These are phyloP conservation scores for Cladophialophora immunda DNA, from an alignment of 2,329 filamentous ascomycete genomes.

Conservation along the genomic window DNA sequence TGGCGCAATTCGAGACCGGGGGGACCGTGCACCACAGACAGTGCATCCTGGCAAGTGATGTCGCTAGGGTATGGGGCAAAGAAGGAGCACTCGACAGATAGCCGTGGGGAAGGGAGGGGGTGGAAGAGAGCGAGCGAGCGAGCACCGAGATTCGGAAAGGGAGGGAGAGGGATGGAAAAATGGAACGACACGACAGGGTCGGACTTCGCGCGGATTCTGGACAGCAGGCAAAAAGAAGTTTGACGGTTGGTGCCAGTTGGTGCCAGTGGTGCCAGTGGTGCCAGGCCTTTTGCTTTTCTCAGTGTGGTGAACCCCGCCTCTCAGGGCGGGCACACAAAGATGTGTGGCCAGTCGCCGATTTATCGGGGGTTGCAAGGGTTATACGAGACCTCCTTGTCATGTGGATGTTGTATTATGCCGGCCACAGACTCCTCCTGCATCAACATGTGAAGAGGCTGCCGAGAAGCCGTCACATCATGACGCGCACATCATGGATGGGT, in stretches of 20 bases:
- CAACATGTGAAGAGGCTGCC: slow-evolving; percentile 5
- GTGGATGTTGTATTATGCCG: slow-evolving; percentile 1
- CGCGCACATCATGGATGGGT: not conserved
- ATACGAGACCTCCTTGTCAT: slow-evolving; percentile 6
- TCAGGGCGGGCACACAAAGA: slow-evolving; percentile 21
- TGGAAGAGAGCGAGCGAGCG: slow-evolving; percentile 14
- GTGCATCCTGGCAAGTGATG: slow-evolving; percentile 14
- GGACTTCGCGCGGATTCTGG: slow-evolving; percentile 18
- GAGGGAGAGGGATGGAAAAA: slow-evolving; percentile 9
- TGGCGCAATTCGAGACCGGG: slow-evolving; percentile 24
- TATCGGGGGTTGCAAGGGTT: slow-evolving; percentile 17
- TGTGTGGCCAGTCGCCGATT: slow-evolving; percentile 28
- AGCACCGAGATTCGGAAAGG: slow-evolving; percentile 35
- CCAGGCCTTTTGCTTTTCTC: slow-evolving; percentile 7
- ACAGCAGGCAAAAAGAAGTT: slow-evolving; percentile 17
- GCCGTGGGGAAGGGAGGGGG: slow-evolving; percentile 1
- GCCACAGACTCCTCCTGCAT: not conserved
- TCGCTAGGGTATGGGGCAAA: slow-evolving; percentile 4
- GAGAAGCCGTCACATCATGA: not conserved
- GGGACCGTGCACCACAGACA: slow-evolving; percentile 22
- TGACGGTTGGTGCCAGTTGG: slow-evolving; percentile 23
- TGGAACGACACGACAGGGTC: slow-evolving; percentile 11
- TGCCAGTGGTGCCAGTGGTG: slow-evolving; percentile 8
- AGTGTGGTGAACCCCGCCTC: slow-evolving; percentile 8
- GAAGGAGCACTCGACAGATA: slow-evolving; percentile 6